phyloP scores from a whole-genome alignment of 805 yeast genomes.

The Diddensiella santjacobensis region DNA sequence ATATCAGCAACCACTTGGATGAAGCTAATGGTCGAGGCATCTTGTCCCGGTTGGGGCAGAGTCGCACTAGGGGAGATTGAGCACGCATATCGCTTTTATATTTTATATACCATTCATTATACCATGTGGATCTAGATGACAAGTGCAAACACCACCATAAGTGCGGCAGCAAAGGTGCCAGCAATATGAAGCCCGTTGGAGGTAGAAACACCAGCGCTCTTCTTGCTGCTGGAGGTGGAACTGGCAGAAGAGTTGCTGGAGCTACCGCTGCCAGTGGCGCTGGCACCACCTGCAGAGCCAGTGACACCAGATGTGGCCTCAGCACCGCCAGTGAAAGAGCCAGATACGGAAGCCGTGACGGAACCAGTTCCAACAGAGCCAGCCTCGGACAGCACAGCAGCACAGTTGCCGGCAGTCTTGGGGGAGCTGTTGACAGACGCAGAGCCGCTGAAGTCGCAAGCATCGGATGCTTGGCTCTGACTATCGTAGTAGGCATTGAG shows the following conservation, averaged over 20 bases:
- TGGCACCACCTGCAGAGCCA: conserved; percentile 29
- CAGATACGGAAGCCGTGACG: conserved; percentile 41
- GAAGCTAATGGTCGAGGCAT: too few relatives aligned
- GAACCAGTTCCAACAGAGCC: conserved; percentile 68
- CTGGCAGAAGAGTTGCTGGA: conserved; percentile 27
- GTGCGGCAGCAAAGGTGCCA: conserved; percentile 6
- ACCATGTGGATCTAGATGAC: neutral
- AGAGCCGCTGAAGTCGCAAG: conserved; percentile 70
- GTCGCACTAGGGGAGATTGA: too few relatives aligned
- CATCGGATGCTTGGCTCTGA: conserved; percentile 44
- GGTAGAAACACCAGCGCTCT: conserved; percentile 3
- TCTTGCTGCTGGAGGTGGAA: conserved; percentile 2
- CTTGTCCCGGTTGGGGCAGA: too few relatives aligned
- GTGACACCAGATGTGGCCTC: conserved; percentile 19
- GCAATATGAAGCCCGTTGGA: neutral
- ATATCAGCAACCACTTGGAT: too few relatives aligned
- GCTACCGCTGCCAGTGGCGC: conserved; percentile 26
- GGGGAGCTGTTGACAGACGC: conserved; percentile 50
- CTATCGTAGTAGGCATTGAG: conserved; percentile 59
- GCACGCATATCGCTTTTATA: too few relatives aligned
- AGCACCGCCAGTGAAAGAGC: conserved; percentile 31
- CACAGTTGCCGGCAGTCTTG: conserved; percentile 47
- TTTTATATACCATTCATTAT: neutral
- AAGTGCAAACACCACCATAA: neutral
- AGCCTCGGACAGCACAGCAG: conserved; percentile 54